Conservation (phyloP, 73 alveolate species). For the Paramecium biaurelia region DNA sequence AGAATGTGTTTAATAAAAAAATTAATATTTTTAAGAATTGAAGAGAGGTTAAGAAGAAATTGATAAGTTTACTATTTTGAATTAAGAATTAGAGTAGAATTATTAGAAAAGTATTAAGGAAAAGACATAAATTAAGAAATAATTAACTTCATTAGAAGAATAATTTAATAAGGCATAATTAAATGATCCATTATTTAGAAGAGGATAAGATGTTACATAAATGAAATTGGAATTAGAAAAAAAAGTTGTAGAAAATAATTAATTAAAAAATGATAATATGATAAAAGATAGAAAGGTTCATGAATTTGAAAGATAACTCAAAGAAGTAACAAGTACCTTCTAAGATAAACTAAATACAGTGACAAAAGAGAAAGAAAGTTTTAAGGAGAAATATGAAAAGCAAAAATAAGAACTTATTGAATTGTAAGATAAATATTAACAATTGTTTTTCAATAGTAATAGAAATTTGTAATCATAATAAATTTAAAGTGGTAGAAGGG, state of each 20-base stretch:
- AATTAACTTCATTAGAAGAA: constrained; percentile 9
- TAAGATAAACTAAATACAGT: constrained; percentile 10
- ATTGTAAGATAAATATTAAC: constrained; percentile 21
- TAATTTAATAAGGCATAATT: constrained; percentile 38
- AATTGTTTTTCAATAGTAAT: constrained; percentile 28
- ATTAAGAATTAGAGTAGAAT: not conserved
- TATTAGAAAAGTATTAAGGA: constrained; percentile 20
- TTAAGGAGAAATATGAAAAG: constrained; percentile 5
- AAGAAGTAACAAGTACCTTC: not conserved
- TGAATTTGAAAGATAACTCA: constrained; percentile 3
- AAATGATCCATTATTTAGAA: constrained; percentile 48
- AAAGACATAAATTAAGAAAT: not conserved
- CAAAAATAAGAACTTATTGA: constrained; percentile 4
- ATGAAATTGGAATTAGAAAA: constrained; percentile 42
- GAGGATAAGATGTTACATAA: constrained; percentile 45
- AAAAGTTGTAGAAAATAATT: constrained; percentile 12
- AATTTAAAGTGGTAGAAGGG: not conserved
- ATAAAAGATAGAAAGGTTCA: constrained; percentile 10
- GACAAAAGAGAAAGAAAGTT: constrained; percentile 21
- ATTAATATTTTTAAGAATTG: not conserved
- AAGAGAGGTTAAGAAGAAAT: not conserved
- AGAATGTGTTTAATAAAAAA: not conserved
- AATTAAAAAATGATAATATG: constrained; percentile 35
- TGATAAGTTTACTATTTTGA: not conserved
- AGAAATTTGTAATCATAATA: not conserved